Evolutionary conservation across 2,329 filamentous ascomycete species (phyloP), one percentile per base, ranked within the genome.

Genomic region (Macrophomina tecta): DNA sequence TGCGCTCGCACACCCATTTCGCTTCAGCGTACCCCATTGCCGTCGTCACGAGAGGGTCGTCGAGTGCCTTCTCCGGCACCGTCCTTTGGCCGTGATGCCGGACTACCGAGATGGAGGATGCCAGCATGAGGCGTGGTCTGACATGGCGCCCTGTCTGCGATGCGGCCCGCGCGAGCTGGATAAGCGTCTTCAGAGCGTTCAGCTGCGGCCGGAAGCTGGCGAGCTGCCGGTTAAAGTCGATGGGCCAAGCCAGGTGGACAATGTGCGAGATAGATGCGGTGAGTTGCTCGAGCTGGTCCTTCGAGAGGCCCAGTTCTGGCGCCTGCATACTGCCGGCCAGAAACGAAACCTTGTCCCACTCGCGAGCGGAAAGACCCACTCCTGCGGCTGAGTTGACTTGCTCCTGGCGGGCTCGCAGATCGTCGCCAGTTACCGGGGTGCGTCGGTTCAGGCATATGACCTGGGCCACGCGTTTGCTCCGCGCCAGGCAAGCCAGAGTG

Each of bases 1-100:
- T 64, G 11, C 49, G 32, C 49, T 69, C 68, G 40, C 68, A 69
- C 3, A 63, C 58, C 53, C 36, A 64, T 48, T 69, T 69, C 7
- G 66, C 68, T 7, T 69, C 46, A 1, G 40, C 68, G 45, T 69
- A 69, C 8, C 68, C 67, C 28, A 66, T 61, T 0, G 40, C 18
- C 1, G 56, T 46, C 14, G 56, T 34, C 11, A 48, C 42, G 40
- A 46, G 42, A 6, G 56, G 56, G 42, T 61, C 42, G 1, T 16
- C 28, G 1, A 61, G 16, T 1, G 23, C 16, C 28, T 18, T 14
- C 6, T 61, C 56, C 8, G 42, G 56, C 16, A 61, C 56, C 5
- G 34, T 5, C 2, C 18, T 18, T 5, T 23, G 28, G 5, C 12
- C 4, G 48, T 63, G 30, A 11, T 63, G 45, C 5, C 60, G n/a